Base-by-base conservation (phyloP, 2,329 filamentous ascomycete genomes). In the Westerdykella aurantiaca region DNA sequence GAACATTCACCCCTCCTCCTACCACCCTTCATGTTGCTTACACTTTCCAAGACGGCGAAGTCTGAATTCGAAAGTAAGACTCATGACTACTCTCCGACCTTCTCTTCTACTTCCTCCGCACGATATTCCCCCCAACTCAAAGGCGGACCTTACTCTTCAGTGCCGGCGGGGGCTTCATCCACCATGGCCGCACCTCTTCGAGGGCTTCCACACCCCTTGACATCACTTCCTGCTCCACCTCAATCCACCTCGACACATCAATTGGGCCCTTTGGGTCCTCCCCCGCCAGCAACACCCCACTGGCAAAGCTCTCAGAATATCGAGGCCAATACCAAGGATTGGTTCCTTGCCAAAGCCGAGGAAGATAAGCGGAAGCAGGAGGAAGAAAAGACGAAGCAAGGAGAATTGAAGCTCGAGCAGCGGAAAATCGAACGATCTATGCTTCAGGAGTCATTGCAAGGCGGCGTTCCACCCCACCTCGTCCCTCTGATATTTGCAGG, bases 401-500 rank as follows among this genome's bases (percentile, higher is more conserved):
- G 76, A 54, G 65, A 63, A 14, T 59, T 73, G 38, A 61, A 67
- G 48, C 61, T 76, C 37, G 74, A 77, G 56, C 73, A 76, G 51
- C 72, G 74, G 41, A 72, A 71, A 45, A 72, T 77, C 45, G 75
- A 78, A 55, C 70, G 75, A 54, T 68, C 70, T 14, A 76, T 78
- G 69, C 58, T 78, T 48, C 67, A 71, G 38, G 74, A 77, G 47
- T 75, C 74, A 14, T 69, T 77, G 57, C 69, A 71, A 48, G 71
- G 72, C 41, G 74, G 73, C 42, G 64, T 78, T 34, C 75, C 75
- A 33, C 73, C 74, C 45, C 67, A 73, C 25, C 67, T 77, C 37
- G 69, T 78, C 14, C 75, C 75, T 29, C 70, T 77, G 48, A 76
- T 78, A 50, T 77, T 77, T 56, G 73, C 72, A 42, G 74, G 74